Conservation (phyloP, 169 alveolate genomes). For the Plasmodium knowlesi region DNA sequence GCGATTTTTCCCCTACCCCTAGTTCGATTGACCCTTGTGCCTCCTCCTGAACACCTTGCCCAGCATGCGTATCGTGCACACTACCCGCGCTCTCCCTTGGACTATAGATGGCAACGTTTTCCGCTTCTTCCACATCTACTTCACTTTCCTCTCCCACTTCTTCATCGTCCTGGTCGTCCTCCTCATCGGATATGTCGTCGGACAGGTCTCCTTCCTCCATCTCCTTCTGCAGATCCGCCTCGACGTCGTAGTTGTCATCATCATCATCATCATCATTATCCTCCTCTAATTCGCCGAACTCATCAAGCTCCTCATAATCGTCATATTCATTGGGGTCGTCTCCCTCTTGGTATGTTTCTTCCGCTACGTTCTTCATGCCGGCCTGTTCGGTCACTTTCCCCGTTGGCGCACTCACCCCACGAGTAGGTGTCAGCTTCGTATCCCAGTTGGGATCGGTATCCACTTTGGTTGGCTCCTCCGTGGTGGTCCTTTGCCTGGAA, state of each 20-base stretch:
- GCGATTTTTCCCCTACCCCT: neutral
- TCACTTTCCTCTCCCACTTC: neutral
- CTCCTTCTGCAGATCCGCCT: too few relatives aligned
- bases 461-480: neutral
- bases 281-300: neutral
- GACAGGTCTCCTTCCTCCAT: too few relatives aligned
- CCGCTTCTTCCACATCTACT: neutral
- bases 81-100: neutral
- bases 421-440: neutral
- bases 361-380: neutral
- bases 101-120: neutral
- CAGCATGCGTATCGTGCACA: neutral
- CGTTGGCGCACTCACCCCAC: conserved; percentile 3
- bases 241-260: too few relatives aligned
- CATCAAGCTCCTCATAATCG: neutral
- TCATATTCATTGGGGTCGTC: too few relatives aligned
- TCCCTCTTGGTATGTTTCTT: neutral
- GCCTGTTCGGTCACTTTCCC: neutral
- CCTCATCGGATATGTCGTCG: neutral
- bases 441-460: neutral
- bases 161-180: conserved; percentile 16
- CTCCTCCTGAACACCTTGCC: neutral
- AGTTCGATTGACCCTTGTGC: neutral
- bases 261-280: neutral
- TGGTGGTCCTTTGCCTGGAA: neutral